phyloP scores from a whole-genome alignment of 2,329 filamentous ascomycete species.

The Colletotrichum aenigma region DNA sequence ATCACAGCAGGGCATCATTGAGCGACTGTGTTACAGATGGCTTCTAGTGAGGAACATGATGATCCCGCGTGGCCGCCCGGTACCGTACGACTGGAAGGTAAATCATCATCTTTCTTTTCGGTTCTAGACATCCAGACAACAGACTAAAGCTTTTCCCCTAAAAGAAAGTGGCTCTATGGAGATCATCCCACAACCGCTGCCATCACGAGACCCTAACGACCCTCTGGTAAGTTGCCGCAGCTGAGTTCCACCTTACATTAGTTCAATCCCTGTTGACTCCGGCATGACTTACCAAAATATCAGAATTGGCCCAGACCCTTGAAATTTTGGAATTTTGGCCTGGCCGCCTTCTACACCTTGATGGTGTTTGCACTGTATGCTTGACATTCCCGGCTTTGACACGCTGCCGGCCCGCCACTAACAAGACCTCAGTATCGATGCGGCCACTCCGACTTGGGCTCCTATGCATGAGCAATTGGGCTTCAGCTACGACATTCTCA shows the following conservation, averaged over 20 bases:
- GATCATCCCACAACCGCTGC: not conserved
- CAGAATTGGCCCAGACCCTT: not conserved
- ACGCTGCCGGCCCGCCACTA: fast-evolving
- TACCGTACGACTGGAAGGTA: not conserved
- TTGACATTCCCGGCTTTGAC: not conserved
- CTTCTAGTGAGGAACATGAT: not conserved
- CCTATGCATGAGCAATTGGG: constrained; percentile 44
- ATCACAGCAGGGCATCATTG: not conserved
- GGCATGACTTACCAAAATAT: not conserved
- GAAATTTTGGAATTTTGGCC: not conserved
- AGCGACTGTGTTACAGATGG: not conserved
- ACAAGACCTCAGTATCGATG: not conserved
- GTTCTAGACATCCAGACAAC: not conserved
- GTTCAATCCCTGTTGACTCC: not conserved
- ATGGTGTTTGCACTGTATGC: not conserved
- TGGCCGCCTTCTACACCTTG: not conserved
- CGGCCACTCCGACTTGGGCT: constrained; percentile 35
- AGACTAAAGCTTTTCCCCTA: not conserved
- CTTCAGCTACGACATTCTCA: constrained; percentile 43
- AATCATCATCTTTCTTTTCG: not conserved
- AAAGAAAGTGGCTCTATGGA: not conserved
- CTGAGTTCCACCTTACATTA: not conserved
- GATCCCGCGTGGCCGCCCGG: not conserved
- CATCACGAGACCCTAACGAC: not conserved
- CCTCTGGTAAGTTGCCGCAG: not conserved